phyloP scores from a whole-genome alignment of 768 basidiomycete genomes.

The Mycena epipterygia region DNA sequence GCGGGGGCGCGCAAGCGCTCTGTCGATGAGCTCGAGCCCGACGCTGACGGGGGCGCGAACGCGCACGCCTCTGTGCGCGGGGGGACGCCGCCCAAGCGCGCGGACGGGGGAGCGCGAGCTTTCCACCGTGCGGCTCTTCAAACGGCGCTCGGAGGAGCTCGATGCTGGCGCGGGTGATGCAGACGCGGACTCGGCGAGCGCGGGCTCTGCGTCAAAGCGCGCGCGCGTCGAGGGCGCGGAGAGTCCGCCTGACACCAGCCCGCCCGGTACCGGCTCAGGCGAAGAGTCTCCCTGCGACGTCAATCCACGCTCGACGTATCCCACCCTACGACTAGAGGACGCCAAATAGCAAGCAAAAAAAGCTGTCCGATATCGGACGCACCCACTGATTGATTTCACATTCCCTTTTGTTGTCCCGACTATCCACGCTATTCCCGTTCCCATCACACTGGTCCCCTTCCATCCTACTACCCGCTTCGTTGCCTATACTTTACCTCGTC shows the following conservation, averaged over 20 bases:
- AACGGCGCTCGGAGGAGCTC: conserved; percentile 7
- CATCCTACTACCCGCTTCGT: background rate
- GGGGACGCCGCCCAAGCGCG: conserved; percentile 19
- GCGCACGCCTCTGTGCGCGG: conserved; percentile 33
- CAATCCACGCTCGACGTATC: no score
- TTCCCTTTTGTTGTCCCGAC: no score
- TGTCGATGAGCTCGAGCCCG: conserved; percentile 50
- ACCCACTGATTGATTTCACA: no score
- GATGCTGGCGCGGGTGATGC: background rate
- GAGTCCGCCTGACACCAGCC: no score
- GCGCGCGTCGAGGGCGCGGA: no score
- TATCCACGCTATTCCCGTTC: background rate
- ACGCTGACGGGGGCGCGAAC: conserved; percentile 41
- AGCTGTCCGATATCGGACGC: background rate
- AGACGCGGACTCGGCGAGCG: no score
- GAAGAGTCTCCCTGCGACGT: no score
- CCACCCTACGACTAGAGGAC: no score
- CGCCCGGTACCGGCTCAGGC: no score
- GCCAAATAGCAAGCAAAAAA: background rate
- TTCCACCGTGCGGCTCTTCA: background rate
- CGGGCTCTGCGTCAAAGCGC: no score
- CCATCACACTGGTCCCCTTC: background rate
- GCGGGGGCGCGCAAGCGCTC: conserved; percentile 39
- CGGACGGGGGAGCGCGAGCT: no score
- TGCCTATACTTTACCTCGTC: background rate